phyloP scores from a whole-genome alignment of 176 grass and related monocot species.

The Eleusine indica region DNA sequence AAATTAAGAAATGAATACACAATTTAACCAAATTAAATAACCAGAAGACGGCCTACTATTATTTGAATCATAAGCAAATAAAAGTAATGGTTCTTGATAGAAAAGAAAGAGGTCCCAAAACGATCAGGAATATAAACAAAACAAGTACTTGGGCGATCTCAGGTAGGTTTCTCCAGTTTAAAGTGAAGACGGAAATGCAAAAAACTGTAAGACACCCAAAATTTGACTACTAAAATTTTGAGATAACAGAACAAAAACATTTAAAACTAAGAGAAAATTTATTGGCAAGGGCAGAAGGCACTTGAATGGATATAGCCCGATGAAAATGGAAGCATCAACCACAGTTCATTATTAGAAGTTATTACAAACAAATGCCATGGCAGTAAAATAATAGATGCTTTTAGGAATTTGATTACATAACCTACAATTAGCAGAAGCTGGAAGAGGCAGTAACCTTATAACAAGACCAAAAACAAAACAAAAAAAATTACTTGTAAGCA shows the following conservation, averaged over 20 bases:
- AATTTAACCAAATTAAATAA: slow-evolving; percentile 27
- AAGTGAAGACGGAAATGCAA: neutral
- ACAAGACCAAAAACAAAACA: neutral
- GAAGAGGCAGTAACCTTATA: neutral
- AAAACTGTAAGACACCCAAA: slow-evolving; percentile 6
- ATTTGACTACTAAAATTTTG: slow-evolving; percentile 7
- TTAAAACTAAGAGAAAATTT: neutral
- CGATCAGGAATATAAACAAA: neutral
- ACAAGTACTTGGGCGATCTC: slow-evolving; percentile 7
- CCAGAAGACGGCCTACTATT: neutral
- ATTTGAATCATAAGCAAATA: neutral
- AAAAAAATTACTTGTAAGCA: neutral
- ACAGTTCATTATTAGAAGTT: neutral
- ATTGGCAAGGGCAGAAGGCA: neutral
- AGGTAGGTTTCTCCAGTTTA: neutral
- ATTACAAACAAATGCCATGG: neutral
- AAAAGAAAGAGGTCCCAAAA: neutral
- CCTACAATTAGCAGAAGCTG: neutral
- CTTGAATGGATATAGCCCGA: neutral
- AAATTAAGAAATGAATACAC: slow-evolving; percentile 1
- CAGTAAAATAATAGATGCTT: neutral
- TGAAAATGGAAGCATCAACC: neutral
- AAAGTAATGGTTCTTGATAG: slow-evolving; percentile 12
- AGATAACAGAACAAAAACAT: neutral
- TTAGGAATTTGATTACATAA: neutral